phyloP scores from a whole-genome alignment of 352 stramenopile genomes.

The Phytophthora lateralis region DNA sequence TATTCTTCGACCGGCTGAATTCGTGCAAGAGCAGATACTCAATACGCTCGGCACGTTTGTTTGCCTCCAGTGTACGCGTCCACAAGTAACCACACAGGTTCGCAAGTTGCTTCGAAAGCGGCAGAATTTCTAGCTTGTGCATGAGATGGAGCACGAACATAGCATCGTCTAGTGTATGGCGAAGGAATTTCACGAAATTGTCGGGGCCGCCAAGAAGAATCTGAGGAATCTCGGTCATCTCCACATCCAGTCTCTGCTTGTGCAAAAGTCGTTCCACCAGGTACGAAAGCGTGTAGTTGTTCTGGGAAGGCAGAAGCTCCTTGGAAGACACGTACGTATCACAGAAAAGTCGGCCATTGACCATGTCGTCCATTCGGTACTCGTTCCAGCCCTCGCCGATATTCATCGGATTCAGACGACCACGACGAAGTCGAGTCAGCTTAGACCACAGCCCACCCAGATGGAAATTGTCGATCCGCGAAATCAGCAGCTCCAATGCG shows the following conservation, averaged over 20 bases:
- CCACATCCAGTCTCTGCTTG: conserved; percentile 90
- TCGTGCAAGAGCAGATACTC: conserved; percentile 99
- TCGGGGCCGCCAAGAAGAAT: conserved; percentile 88
- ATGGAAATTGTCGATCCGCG: conserved; percentile 93
- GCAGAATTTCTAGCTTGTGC: conserved; percentile 98
- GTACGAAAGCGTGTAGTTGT: conserved; percentile 97
- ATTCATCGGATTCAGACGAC: conserved; percentile 78
- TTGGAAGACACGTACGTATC: conserved; percentile 98
- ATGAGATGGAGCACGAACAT: conserved; percentile 97
- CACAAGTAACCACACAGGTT: conserved; percentile 99
- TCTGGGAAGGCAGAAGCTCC: conserved; percentile 97
- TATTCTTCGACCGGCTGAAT: conserved; percentile 94
- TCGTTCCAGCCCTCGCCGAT: conserved; percentile 88
- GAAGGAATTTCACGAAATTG: conserved; percentile 94
- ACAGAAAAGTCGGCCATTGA: conserved; percentile 96
- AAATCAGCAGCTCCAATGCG: conserved; percentile 97
- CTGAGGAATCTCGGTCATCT: conserved; percentile 95
- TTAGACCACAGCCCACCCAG: conserved; percentile 84
- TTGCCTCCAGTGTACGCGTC: conserved; percentile 95
- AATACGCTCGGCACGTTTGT: conserved; percentile 98
- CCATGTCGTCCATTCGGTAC: conserved; percentile 86
- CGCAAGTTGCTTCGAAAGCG: conserved; percentile 98
- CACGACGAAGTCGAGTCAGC: conserved; percentile 80
- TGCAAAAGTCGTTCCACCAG: conserved; percentile 93
- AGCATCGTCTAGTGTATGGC: conserved; percentile 95